Conservation (phyloP, 257 asterid species). For the Solanum ossicruentum region DNA sequence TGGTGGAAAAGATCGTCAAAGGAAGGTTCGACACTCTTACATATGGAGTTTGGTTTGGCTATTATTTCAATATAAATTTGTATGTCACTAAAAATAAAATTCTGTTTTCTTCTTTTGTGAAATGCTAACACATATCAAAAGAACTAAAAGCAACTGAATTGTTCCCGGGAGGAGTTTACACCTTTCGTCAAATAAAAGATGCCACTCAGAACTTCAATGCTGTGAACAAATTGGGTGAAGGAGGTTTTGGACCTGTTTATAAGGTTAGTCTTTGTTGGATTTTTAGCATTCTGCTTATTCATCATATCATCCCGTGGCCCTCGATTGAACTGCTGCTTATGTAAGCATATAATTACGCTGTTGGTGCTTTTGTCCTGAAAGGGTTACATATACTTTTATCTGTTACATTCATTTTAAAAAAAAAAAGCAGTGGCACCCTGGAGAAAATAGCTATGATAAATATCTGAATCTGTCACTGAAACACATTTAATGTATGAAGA, state of each 20-base stretch:
- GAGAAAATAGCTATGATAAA: not conserved
- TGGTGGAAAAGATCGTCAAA: not conserved
- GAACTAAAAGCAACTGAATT: conserved; percentile 3
- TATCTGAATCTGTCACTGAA: not conserved
- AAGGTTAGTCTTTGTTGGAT: not conserved
- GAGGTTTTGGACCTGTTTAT: conserved; percentile 10
- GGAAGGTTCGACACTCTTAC: not conserved
- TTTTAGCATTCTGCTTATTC: not conserved
- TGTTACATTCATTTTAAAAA: not conserved
- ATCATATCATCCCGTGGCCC: not conserved
- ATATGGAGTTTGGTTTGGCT: not conserved
- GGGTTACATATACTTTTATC: not conserved
- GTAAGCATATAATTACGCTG: not conserved
- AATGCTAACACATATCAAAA: not conserved
- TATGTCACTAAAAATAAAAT: not conserved
- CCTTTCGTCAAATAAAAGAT: conserved; percentile 2
- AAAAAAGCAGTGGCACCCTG: not conserved
- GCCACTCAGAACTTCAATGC: conserved; percentile 5
- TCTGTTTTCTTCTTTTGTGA: not conserved
- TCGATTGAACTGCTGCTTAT: not conserved
- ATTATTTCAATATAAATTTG: not conserved
- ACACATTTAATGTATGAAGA: not conserved
- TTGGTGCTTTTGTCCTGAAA: not conserved
- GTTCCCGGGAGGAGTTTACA: conserved; percentile 9
- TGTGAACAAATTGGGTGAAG: conserved; percentile 1